phyloP scores from a whole-genome alignment of 176 grass and related monocot genomes.

The Paspalum vaginatum region DNA sequence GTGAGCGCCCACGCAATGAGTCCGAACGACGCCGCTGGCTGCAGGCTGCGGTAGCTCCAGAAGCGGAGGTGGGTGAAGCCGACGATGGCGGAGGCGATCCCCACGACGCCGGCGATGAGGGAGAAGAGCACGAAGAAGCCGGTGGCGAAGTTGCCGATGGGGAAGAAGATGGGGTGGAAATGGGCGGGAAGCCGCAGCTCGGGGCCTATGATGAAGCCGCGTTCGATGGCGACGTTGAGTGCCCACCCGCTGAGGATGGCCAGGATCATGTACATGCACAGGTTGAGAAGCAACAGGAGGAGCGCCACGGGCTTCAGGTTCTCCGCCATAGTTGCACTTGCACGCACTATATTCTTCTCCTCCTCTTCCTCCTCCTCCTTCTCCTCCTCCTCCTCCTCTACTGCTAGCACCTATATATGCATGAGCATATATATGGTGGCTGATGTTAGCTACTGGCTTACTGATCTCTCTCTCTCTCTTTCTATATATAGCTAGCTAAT shows the following conservation, averaged over 20 bases:
- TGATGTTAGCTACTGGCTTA: no score
- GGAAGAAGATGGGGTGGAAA: slow-evolving; percentile 83
- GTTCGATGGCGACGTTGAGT: slow-evolving; percentile 60
- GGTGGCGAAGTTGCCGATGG: slow-evolving; percentile 88
- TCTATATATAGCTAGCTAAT: no score
- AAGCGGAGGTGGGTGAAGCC: slow-evolving; percentile 67
- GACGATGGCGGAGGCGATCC: slow-evolving; percentile 56
- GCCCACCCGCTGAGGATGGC: slow-evolving; percentile 82
- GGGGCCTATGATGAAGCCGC: slow-evolving; percentile 81
- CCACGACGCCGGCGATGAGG: slow-evolving; percentile 66
- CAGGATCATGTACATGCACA: slow-evolving; percentile 79
- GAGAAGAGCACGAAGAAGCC: slow-evolving; percentile 93
- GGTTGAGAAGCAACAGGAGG: slow-evolving; percentile 71
- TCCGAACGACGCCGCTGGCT: slow-evolving; percentile 53
- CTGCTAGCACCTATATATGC: no score
- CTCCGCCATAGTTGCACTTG: slow-evolving; percentile 48
- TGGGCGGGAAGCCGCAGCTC: slow-evolving; percentile 73
- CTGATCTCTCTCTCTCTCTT: no score
- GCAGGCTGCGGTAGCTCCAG: slow-evolving; percentile 73
- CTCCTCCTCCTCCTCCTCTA: no score
- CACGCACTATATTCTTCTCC: no score
- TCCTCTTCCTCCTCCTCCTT: no score
- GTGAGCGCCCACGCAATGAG: slow-evolving; percentile 74
- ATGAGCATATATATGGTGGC: no score
- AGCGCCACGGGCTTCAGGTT: slow-evolving; percentile 53